Evolutionary conservation across 495 filamentous ascomycete genomes (phyloP).

Genomic region (Neurospora sp.): DNA sequence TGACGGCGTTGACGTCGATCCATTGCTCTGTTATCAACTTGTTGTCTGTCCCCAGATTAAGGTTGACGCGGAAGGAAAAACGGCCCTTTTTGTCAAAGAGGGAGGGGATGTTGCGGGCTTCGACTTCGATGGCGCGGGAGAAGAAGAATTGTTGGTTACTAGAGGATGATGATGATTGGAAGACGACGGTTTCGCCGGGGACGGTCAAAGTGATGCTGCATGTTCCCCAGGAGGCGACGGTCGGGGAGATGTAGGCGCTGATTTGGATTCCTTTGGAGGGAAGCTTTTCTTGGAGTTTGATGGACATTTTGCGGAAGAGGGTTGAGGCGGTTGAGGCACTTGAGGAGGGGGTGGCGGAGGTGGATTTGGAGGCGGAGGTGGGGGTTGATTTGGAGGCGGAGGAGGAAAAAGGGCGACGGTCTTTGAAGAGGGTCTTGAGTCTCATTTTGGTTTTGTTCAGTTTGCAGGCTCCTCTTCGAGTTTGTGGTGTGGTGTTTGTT

Average conservation of each 20-base stretch:
- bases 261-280: background rate
- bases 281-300: background rate
- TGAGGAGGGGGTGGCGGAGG: background rate
- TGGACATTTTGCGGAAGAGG: background rate
- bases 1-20: constrained; percentile 39
- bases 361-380: background rate
- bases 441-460: background rate
- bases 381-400: background rate
- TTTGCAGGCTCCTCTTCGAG: background rate
- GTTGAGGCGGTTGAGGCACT: background rate
- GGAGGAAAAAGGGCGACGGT: background rate
- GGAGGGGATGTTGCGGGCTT: constrained; percentile 29
- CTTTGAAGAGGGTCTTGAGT: background rate
- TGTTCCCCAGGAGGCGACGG: background rate
- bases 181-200: background rate
- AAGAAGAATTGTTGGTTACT: background rate
- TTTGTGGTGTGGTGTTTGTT: background rate
- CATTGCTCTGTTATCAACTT: constrained; percentile 18
- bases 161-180: background rate
- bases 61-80: constrained; percentile 37
- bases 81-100: constrained; percentile 36
- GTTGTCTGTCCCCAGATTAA: no score
- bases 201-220: background rate
- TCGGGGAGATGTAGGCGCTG: background rate
- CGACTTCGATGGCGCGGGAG: constrained; percentile 34